A percentile compares a stretch with the other conserved stretches of the same genome.
These are phyloP conservation scores for Lenwebbia sp. DNA, from an alignment of 345 rosid genomes.

Conservation along the genomic window DNA sequence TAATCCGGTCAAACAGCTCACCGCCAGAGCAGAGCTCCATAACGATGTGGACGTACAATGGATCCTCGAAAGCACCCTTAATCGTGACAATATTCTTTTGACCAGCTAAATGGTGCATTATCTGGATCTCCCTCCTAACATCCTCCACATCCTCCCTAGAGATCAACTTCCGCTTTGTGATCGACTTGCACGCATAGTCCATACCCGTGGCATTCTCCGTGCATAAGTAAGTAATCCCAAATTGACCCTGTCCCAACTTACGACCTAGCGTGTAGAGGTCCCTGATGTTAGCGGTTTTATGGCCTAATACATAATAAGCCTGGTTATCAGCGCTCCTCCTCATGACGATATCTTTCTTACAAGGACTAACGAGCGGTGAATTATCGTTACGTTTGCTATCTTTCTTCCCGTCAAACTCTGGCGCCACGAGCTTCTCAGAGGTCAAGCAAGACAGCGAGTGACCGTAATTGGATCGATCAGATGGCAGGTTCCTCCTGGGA, in stretches of 20 bases:
- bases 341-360: constrained; percentile 53
- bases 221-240: constrained; percentile 84
- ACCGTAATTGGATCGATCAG: constrained; percentile 10
- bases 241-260: constrained; percentile 92
- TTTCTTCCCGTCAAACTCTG: constrained; percentile 8
- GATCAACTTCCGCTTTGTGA: constrained; percentile 83
- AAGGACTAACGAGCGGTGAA: constrained; percentile 26
- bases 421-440: constrained; percentile 8
- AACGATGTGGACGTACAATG: constrained; percentile 34
- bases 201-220: constrained; percentile 54
- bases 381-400: constrained; percentile 15
- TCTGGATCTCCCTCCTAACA: constrained; percentile 75
- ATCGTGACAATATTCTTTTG: constrained; percentile 41
- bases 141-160: constrained; percentile 94
- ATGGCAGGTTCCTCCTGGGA: constrained; percentile 14
- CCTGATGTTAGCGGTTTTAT: constrained; percentile 71
- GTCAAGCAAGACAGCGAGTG: constrained; percentile 5
- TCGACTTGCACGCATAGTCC: constrained; percentile 95
- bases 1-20: constrained; percentile 86
- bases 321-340: constrained; percentile 57
- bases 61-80: constrained; percentile 44
- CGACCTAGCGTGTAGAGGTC: constrained; percentile 78
- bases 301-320: constrained; percentile 73
- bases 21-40: constrained; percentile 81
- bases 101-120: constrained; percentile 54